These are phyloP conservation scores for Glycyrrhiza uralensis DNA, from an alignment of 306 rosid species.

Conservation along the genomic window DNA sequence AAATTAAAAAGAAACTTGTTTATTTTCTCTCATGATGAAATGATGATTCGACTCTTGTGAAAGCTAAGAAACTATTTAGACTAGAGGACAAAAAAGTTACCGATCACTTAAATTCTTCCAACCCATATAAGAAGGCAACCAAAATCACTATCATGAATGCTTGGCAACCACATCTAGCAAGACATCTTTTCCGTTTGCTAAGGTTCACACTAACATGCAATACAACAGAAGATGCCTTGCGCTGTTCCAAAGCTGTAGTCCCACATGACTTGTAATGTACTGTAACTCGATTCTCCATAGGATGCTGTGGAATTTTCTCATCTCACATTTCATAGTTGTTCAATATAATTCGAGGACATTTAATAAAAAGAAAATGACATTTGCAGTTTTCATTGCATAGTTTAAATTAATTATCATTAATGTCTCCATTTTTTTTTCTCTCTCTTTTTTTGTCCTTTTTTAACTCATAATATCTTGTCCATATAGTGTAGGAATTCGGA, in stretches of 20 bases:
- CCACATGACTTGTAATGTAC: constrained; percentile 6
- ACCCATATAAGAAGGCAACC: not conserved
- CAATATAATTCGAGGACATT: not conserved
- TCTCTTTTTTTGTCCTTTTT: not conserved
- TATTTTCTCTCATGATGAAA: not conserved
- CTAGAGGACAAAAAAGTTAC: not conserved
- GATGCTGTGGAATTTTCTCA: constrained; percentile 4
- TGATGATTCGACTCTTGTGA: constrained; percentile 4
- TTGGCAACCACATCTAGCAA: constrained; percentile 25
- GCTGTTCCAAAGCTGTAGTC: constrained; percentile 26
- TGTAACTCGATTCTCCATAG: not conserved
- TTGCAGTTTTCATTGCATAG: not conserved
- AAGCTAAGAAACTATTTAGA: constrained; percentile 3
- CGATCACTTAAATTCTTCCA: not conserved
- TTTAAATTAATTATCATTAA: not conserved
- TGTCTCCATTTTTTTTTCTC: not conserved
- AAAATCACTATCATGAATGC: constrained; percentile 21
- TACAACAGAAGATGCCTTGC: constrained; percentile 28
- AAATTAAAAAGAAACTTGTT: too few species aligned
- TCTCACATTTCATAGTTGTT: not conserved
- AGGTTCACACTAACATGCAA: constrained; percentile 7
- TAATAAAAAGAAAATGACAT: not conserved
- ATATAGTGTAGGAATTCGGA: too few species aligned
- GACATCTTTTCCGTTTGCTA: not conserved
- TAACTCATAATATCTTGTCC: not conserved